Conservation (phyloP, 371 early-diverging fungal species). For the Sporodiniella umbellata region DNA sequence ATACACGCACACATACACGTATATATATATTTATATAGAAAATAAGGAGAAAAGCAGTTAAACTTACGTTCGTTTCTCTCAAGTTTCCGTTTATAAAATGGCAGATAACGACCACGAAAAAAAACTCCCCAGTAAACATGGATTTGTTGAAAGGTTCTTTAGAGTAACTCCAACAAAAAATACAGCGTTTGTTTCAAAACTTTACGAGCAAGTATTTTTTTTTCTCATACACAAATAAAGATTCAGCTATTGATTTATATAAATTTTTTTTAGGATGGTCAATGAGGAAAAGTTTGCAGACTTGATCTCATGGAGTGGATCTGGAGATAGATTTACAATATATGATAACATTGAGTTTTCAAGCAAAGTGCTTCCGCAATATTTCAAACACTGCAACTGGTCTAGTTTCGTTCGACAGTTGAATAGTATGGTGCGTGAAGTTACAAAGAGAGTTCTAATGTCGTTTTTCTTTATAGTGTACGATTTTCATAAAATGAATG, state of each 20-base stretch:
- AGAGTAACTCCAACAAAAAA: conserved; percentile 22
- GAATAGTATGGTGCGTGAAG: conserved; percentile 13
- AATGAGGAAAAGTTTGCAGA: conserved; percentile 13
- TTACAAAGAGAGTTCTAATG: not conserved
- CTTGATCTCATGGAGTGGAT: conserved; percentile 19
- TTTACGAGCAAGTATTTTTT: conserved; percentile 19
- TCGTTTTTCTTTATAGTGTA: conserved; percentile 14
- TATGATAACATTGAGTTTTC: conserved; percentile 22
- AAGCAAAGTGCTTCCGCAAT: conserved; percentile 16
- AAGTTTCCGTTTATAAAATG: too few species aligned
- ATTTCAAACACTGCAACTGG: conserved; percentile 31
- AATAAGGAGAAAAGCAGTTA: too few species aligned
- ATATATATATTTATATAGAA: too few species aligned
- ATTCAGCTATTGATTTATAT: too few species aligned
- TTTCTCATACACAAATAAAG: not conserved
- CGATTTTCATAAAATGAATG: conserved; percentile 24
- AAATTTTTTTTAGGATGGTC: too few species aligned
- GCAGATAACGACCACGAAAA: not conserved
- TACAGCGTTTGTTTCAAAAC: conserved; percentile 22
- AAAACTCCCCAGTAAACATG: conserved; percentile 13
- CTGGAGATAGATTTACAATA: conserved; percentile 22
- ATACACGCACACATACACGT: too few species aligned
- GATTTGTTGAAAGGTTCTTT: conserved; percentile 22
- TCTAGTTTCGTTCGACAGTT: conserved; percentile 27
- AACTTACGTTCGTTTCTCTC: too few species aligned